These are phyloP conservation scores for Pelargonium australe DNA, from an alignment of 441 rosid species.

Conservation along the genomic window DNA sequence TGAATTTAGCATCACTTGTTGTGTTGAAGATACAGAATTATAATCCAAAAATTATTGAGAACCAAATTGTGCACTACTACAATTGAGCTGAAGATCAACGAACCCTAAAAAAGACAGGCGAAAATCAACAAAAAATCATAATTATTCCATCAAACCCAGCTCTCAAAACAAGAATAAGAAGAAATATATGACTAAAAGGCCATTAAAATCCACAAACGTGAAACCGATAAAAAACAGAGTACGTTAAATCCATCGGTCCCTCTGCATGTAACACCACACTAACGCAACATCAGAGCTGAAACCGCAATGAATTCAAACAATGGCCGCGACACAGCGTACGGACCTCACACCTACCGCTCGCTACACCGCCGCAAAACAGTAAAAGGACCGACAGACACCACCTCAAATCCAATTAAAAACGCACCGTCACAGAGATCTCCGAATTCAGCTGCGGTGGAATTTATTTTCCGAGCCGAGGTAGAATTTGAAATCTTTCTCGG, in stretches of 20 bases:
- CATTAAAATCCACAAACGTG: conserved; percentile 15
- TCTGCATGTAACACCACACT: conserved; percentile 14
- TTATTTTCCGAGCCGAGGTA: background rate
- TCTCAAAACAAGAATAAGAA: background rate
- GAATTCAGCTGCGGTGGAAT: background rate
- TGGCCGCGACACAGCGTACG: conserved; percentile 36
- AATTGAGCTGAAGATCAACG: background rate
- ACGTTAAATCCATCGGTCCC: conserved; percentile 7
- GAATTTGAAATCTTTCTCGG: no score
- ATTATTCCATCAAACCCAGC: background rate
- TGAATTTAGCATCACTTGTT: background rate
- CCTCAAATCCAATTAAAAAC: background rate
- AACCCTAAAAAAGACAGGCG: background rate
- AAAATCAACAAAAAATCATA: background rate
- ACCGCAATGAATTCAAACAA: conserved; percentile 31
- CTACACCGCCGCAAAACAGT: background rate
- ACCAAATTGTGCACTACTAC: background rate
- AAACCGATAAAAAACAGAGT: conserved; percentile 21
- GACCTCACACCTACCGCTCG: conserved; percentile 23
- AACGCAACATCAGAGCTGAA: conserved; percentile 16
- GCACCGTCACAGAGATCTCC: background rate
- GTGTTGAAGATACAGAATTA: background rate
- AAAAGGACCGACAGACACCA: background rate
- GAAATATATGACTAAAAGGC: no score
- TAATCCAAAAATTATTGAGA: background rate